A percentile compares a stretch with the other conserved stretches of the same genome.
Evolutionary conservation across 495 filamentous ascomycete genomes (phyloP).

Genomic region (Podospora bellae-mahoneyi): DNA sequence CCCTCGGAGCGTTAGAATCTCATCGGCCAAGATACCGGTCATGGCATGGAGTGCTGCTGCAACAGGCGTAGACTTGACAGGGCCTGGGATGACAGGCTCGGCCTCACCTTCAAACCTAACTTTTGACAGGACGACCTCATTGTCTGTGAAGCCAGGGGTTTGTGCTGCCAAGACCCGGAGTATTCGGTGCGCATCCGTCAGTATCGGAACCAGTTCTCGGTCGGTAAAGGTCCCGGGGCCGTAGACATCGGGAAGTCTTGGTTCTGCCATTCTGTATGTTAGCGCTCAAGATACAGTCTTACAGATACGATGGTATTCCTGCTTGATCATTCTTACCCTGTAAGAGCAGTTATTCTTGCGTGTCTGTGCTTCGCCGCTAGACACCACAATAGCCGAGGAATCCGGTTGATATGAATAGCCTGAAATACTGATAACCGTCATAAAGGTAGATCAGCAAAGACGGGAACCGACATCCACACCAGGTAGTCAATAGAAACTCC

Average conservation of each 20-base stretch:
- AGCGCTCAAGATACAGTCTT: neutral
- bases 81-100: slow-evolving; percentile 29
- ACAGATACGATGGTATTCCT: no score
- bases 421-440: neutral
- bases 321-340: no score
- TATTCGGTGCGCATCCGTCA: slow-evolving; percentile 24
- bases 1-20: slow-evolving; percentile 29
- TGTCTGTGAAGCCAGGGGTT: slow-evolving; percentile 27
- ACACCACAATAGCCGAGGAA: neutral
- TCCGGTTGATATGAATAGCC: neutral
- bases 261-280: neutral
- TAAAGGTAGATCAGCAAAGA: neutral
- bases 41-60: slow-evolving; percentile 31
- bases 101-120: slow-evolving; percentile 27
- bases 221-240: slow-evolving; percentile 30
- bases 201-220: slow-evolving; percentile 19
- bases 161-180: slow-evolving; percentile 24
- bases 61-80: slow-evolving; percentile 30
- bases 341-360: no score
- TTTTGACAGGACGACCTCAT: slow-evolving; percentile 21
- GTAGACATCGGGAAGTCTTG: slow-evolving; percentile 22
- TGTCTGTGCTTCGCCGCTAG: neutral
- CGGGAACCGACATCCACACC: neutral
- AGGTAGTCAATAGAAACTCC: neutral
- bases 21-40: slow-evolving; percentile 29